phyloP scores from a whole-genome alignment of 331 rosid species.

The Quercus lobata region DNA sequence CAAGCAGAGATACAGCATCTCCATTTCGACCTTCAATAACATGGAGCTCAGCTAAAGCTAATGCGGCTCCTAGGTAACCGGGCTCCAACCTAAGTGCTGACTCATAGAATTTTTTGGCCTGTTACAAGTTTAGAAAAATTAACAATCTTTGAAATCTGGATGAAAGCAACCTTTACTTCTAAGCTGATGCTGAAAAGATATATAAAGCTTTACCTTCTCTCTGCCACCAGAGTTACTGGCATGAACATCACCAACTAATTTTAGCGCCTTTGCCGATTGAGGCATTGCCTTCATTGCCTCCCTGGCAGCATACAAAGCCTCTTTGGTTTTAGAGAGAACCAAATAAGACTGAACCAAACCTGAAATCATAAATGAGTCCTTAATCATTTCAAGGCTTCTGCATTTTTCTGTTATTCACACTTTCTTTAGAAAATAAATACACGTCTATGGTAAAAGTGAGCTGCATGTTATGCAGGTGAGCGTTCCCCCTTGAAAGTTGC shows the following conservation, averaged over 20 bases:
- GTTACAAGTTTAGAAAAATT: conserved; percentile 19
- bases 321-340: conserved; percentile 81
- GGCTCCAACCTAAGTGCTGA: conserved; percentile 99
- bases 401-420: conserved; percentile 6
- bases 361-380: conserved; percentile 36
- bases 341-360: conserved; percentile 95
- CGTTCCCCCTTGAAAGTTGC: conserved; percentile 17
- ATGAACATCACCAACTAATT: conserved; percentile 95
- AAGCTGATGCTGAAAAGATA: conserved; percentile 11
- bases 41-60: conserved; percentile 99
- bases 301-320: conserved; percentile 93
- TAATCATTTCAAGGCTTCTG: conserved; percentile 20
- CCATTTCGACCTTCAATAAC: conserved; percentile 93
- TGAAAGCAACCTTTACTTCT: conserved; percentile 2
- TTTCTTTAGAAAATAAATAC: conserved; percentile 17
- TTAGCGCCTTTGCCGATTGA: conserved; percentile 96
- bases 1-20: conserved; percentile 89
- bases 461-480: conserved; percentile 14
- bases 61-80: conserved; percentile 97
- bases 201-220: conserved; percentile 64
- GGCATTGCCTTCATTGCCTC: conserved; percentile 99
- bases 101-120: conserved; percentile 99
- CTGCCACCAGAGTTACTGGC: conserved; percentile 91
- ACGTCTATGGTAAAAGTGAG: conserved; percentile 10
- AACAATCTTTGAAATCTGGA: conserved; percentile 12